A percentile compares a stretch with the other conserved stretches of the same genome.
Conservation (phyloP, 371 early-diverging fungal genomes). For the Actinomortierella ambigua region DNA sequence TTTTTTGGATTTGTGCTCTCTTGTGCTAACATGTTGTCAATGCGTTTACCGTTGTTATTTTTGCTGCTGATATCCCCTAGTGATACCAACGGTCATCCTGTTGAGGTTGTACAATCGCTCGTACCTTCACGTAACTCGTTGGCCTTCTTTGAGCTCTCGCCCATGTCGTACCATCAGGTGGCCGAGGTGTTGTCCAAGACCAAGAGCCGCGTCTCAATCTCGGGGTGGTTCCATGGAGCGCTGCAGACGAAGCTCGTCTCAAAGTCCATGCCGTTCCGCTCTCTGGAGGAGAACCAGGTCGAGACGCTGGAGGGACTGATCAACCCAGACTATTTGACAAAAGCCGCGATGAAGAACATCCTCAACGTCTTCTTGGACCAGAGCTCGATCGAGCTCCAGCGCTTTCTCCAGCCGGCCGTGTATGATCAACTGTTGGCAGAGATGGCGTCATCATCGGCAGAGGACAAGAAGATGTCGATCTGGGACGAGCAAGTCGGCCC, state of each 20-base stretch:
- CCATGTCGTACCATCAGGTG: conserved; percentile 69
- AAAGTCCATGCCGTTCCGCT: conserved; percentile 26
- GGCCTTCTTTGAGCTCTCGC: conserved; percentile 66
- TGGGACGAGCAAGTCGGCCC: conserved; percentile 46
- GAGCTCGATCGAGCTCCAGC: conserved; percentile 55
- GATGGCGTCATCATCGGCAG: conserved; percentile 9
- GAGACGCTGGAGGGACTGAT: conserved; percentile 36
- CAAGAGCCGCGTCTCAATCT: conserved; percentile 60
- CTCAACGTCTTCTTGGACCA: conserved; percentile 52
- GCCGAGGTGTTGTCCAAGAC: conserved; percentile 55
- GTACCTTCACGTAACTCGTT: conserved; percentile 62
- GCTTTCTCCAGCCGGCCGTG: conserved; percentile 51
- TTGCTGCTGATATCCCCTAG: conserved; percentile 10
- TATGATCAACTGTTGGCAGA: conserved; percentile 37
- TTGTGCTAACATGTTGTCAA: background rate
- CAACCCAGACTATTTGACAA: conserved; percentile 50
- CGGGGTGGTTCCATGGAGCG: conserved; percentile 74
- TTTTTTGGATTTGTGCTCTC: background rate
- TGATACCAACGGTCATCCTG: conserved; percentile 49
- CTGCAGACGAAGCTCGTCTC: conserved; percentile 39
- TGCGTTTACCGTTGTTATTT: background rate
- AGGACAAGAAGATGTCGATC: background rate
- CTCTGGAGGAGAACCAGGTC: conserved; percentile 1
- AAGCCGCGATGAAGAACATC: conserved; percentile 34
- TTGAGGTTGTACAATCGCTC: conserved; percentile 47